These are phyloP conservation scores for Talaromyces adpressus DNA, from an alignment of 495 filamentous ascomycete genomes.

Conservation along the genomic window DNA sequence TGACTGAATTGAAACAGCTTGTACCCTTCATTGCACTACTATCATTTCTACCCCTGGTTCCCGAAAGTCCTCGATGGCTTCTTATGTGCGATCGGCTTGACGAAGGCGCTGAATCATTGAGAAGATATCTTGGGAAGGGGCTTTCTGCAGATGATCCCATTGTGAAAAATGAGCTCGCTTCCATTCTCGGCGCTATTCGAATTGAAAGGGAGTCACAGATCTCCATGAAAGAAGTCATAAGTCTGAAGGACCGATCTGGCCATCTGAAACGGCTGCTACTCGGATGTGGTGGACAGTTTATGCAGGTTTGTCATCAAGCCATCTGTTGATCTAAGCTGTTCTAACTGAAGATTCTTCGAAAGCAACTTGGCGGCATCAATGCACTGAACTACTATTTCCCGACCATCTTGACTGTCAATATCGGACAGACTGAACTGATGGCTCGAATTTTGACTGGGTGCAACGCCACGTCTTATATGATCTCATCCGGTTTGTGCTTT, in stretches of 20 bases:
- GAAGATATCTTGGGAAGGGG: not conserved
- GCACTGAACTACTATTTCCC: constrained; percentile 47
- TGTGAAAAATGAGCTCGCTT: too few species aligned
- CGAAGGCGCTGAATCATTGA: constrained; percentile 1
- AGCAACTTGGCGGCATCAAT: constrained; percentile 41
- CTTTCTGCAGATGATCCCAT: too few species aligned
- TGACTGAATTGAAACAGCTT: too few species aligned
- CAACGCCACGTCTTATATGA: constrained; percentile 62
- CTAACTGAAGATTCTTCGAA: not conserved
- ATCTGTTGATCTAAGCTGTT: too few species aligned
- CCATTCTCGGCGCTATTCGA: too few species aligned
- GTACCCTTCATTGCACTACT: not conserved
- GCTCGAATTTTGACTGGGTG: constrained; percentile 65
- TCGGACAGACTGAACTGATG: constrained; percentile 59
- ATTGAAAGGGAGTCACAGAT: too few species aligned
- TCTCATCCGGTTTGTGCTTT: constrained; percentile 62
- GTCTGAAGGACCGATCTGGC: too few species aligned
- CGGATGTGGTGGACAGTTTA: too few species aligned
- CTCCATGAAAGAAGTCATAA: too few species aligned
- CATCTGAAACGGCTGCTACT: too few species aligned
- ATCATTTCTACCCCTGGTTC: constrained; percentile 4
- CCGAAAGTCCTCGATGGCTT: constrained; percentile 8
- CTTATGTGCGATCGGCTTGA: constrained; percentile 1
- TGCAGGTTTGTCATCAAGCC: too few species aligned
- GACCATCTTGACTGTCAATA: constrained; percentile 41